These are phyloP conservation scores for Tetramitus jugosus DNA, from an alignment of 208 protist species.

Conservation along the genomic window DNA sequence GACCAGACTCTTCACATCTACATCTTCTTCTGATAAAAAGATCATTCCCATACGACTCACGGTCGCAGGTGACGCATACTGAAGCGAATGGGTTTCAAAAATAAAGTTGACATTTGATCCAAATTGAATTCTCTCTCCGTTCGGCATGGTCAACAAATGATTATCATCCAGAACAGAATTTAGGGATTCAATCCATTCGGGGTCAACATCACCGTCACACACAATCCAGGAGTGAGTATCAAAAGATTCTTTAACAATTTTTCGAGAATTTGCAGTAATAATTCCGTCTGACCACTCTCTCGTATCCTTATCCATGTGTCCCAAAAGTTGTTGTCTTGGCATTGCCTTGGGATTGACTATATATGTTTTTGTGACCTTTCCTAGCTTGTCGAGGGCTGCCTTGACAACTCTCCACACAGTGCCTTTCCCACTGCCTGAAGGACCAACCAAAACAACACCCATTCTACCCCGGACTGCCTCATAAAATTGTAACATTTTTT, in stretches of 20 bases:
- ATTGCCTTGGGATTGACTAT: conserved; percentile 96
- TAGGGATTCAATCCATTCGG: conserved; percentile 97
- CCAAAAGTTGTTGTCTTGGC: conserved; percentile 82
- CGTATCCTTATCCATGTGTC: conserved; percentile 94
- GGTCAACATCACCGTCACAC: conserved; percentile 97
- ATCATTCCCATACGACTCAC: conserved; percentile 96
- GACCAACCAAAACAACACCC: conserved; percentile 93
- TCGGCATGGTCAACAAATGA: conserved; percentile 90
- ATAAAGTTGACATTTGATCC: conserved; percentile 96
- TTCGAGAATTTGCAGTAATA: conserved; percentile 79
- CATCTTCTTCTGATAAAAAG: conserved; percentile 89
- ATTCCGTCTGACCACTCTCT: conserved; percentile 97
- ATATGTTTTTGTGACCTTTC: conserved; percentile 70
- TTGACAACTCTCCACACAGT: conserved; percentile 81
- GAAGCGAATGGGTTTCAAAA: conserved; percentile 93
- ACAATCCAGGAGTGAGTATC: conserved; percentile 88
- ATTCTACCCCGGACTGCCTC: conserved; percentile 91
- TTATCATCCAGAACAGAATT: conserved; percentile 98
- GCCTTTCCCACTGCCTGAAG: conserved; percentile 89
- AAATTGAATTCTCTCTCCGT: conserved; percentile 95
- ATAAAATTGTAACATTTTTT: conserved; percentile 90
- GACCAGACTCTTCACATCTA: conserved; percentile 78
- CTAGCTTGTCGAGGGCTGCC: conserved; percentile 66
- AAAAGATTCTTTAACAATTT: conserved; percentile 76
- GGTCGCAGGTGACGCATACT: conserved; percentile 92